Evolutionary conservation across 257 asterid genomes (phyloP).

Genomic region (Solanum tarapatanum): DNA sequence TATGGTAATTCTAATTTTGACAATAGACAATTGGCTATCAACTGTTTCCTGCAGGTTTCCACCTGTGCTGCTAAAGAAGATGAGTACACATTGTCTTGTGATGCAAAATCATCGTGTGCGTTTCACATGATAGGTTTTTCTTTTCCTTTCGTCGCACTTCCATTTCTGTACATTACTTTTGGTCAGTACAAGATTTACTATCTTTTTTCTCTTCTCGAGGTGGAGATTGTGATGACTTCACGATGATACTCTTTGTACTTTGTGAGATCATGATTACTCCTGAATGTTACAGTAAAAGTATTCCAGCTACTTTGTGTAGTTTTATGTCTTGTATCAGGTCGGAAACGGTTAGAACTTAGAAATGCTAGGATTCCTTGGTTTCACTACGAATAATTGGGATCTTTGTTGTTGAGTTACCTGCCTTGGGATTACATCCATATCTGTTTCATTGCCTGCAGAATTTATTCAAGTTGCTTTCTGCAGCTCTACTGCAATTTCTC

Average conservation of each 20-base stretch:
- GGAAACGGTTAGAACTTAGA: background rate
- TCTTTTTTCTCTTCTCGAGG: background rate
- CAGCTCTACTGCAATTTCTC: background rate
- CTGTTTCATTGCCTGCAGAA: background rate
- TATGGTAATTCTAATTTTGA: background rate
- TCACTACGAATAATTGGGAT: background rate
- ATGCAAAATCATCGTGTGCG: constrained; percentile 83
- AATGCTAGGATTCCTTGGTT: background rate
- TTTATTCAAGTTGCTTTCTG: background rate
- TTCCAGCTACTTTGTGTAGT: background rate
- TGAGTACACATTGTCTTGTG: constrained; percentile 78
- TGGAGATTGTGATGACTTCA: background rate
- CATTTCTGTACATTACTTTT: background rate
- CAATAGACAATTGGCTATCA: background rate
- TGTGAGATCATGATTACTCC: background rate
- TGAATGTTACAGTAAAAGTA: background rate
- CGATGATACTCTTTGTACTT: background rate
- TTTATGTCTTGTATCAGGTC: background rate
- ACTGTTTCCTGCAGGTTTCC: constrained; percentile 52
- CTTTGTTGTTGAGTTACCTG: background rate
- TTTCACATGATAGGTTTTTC: background rate
- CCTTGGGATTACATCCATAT: background rate
- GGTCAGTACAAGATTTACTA: background rate
- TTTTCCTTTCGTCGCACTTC: background rate
- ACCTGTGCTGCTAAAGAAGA: constrained; percentile 54